phyloP scores from a whole-genome alignment of 768 basidiomycete genomes.

The Galerina marginata region DNA sequence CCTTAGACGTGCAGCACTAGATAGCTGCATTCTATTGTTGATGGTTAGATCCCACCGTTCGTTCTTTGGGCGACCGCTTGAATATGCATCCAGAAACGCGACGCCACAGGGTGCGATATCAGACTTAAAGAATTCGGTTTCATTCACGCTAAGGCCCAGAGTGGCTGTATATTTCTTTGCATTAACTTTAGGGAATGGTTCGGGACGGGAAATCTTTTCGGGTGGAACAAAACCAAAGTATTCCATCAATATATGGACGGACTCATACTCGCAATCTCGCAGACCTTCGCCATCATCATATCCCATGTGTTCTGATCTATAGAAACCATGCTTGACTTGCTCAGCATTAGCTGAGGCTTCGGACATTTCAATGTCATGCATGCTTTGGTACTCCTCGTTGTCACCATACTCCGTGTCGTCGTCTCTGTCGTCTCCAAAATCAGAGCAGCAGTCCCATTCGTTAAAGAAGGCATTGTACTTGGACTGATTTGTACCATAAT shows the following conservation, averaged over 20 bases:
- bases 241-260: neutral
- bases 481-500: neutral
- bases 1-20: neutral
- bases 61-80: neutral
- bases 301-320: neutral
- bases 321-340: too few relatives aligned
- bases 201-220: neutral
- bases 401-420: neutral
- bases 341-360: too few relatives aligned
- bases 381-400: neutral
- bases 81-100: neutral
- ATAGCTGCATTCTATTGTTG: neutral
- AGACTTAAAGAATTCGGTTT: neutral
- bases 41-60: neutral
- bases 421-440: neutral
- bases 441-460: neutral
- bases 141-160: neutral
- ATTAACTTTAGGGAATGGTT: neutral
- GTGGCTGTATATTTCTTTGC: neutral
- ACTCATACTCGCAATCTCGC: neutral
- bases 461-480: neutral
- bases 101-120: neutral
- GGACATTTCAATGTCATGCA: neutral
- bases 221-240: constrained; percentile 1
- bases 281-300: neutral